These are phyloP conservation scores for Cucurbita ficifolia DNA, from an alignment of 306 rosid species.

Conservation along the genomic window DNA sequence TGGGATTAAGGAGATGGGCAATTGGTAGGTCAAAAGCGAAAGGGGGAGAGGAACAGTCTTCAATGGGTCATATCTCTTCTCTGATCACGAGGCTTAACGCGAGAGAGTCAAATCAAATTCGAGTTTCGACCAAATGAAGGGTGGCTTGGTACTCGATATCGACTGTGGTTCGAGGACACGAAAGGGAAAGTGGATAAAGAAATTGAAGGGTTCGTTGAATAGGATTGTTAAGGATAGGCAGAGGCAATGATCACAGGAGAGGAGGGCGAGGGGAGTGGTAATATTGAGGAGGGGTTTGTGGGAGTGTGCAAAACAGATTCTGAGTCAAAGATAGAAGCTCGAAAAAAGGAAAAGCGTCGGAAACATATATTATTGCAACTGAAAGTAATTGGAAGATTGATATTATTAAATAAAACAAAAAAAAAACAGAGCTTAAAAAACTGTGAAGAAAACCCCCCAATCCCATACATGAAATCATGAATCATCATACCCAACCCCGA, in stretches of 20 bases:
- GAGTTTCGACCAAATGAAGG: no score
- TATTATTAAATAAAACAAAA: not conserved
- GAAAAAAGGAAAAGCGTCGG: slow-evolving; percentile 8
- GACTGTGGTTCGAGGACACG: not conserved
- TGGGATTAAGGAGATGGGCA: not conserved
- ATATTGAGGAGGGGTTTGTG: not conserved
- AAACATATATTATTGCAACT: not conserved
- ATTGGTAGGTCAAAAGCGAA: slow-evolving; percentile 69
- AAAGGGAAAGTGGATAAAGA: not conserved
- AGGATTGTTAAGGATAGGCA: no score
- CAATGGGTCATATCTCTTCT: slow-evolving; percentile 52
- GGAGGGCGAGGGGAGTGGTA: not conserved
- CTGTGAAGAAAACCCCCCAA: not conserved
- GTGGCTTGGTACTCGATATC: no score
- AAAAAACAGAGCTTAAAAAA: not conserved
- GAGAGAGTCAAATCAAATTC: not conserved
- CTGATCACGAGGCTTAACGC: slow-evolving; percentile 80
- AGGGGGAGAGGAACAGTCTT: slow-evolving; percentile 76
- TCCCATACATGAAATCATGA: slow-evolving; percentile 1
- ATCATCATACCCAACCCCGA: slow-evolving; percentile 17
- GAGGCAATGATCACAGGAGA: slow-evolving; percentile 24
- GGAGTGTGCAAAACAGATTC: slow-evolving; percentile 3
- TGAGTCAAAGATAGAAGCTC: slow-evolving; percentile 22
- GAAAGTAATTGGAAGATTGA: not conserved
- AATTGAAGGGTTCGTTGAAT: no score